Base-by-base conservation (phyloP, 2,329 filamentous ascomycete genomes). In the Escovopsis sp. region DNA sequence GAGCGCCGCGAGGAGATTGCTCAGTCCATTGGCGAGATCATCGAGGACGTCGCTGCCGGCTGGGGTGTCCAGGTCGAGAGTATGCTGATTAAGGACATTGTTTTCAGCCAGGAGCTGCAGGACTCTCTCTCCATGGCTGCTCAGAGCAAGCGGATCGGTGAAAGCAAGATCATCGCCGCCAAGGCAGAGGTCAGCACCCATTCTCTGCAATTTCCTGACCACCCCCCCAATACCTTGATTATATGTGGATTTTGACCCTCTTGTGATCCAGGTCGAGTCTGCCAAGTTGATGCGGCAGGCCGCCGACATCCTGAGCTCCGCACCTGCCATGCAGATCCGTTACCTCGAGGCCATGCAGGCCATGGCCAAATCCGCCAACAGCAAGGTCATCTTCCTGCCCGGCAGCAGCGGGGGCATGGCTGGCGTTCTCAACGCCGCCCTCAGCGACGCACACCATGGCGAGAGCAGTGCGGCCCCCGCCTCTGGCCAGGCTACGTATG, bases 81-180 rank as follows among this genome's bases (percentile, higher is more conserved):
- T 52, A 98, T 98, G 88, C 76, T 98, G 47, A 88, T 98, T 72
- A 96, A 98, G 65, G 90, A 98, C 60, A 93, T 98, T 54, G 82
- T 96, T 56, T 98, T 98, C 73, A 86, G 77, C 61, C 76, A 85
- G 53, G 90, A 96, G 47, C 70, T 98, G 31, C 90, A 98, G 61
- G 88, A 96, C 52, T 90, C 83, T 14, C 74, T 98, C 34, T 93
- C 84, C 54, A 96, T 98, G 90, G 90, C 90, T 27, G 90, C 90
- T 4, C 90, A 98, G 70, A 85, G 80, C 66, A 96, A 96, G 79
- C 80, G 90, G 48, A 94, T 94, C 38, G 90, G 90, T 63, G 90
- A 98, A 62, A 86, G 80, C 64, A 98, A 98, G 70, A 85, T 98
- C 55, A 96, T 98, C 54, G 86, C 86, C 39, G 90, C 90, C 43